These are phyloP conservation scores for Blastobotrys buckinghamii DNA, from an alignment of 1,139 yeast genomes.

Conservation along the genomic window DNA sequence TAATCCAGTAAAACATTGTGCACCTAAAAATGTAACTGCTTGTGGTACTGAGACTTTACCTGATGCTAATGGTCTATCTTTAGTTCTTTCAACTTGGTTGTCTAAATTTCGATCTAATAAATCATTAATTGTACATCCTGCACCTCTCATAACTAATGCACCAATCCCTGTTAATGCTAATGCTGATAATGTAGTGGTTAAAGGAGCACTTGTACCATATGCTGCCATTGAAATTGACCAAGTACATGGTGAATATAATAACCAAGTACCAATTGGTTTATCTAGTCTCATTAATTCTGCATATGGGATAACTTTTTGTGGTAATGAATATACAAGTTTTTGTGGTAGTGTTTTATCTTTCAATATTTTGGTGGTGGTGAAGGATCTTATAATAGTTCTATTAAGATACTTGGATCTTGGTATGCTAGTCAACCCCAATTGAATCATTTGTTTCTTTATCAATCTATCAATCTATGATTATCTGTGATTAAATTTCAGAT, in stretches of 20 bases:
- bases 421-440: neutral
- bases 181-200: conserved; percentile 53
- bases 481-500: too few relatives aligned
- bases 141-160: conserved; percentile 89
- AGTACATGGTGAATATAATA: conserved; percentile 70
- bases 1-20: conserved; percentile 71
- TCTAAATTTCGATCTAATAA: conserved; percentile 79
- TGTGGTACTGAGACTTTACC: conserved; percentile 68
- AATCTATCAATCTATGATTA: too few relatives aligned
- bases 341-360: conserved; percentile 23
- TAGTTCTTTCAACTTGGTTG: conserved; percentile 77
- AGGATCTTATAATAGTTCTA: neutral
- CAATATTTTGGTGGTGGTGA: neutral
- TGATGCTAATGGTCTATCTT: conserved; percentile 85
- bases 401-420: neutral
- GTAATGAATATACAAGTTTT: conserved; percentile 49
- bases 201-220: conserved; percentile 60
- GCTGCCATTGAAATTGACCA: conserved; percentile 91
- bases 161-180: conserved; percentile 70
- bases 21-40: conserved; percentile 70
- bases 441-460: too few relatives aligned
- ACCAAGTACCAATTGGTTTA: conserved; percentile 89
- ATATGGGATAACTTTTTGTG: conserved; percentile 73
- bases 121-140: conserved; percentile 96
- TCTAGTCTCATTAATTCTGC: conserved; percentile 89